A percentile compares a stretch with the other conserved stretches of the same genome.
phyloP scores from a whole-genome alignment of 2,329 filamentous ascomycete genomes.

The Diplodia sapinea region DNA sequence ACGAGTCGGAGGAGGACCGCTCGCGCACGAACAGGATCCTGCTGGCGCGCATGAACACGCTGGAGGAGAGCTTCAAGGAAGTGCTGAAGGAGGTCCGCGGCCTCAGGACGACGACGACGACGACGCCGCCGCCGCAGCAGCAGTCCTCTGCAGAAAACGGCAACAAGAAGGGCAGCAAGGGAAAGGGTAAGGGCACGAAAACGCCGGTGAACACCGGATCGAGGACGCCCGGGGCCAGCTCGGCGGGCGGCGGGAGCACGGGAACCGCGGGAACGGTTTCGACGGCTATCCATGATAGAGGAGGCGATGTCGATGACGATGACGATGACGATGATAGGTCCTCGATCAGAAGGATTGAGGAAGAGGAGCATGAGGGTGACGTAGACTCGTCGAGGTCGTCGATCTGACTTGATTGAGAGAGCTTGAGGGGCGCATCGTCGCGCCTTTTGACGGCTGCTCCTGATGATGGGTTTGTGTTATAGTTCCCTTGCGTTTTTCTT shows the following conservation, averaged over 20 bases:
- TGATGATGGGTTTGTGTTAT: conserved; percentile 1
- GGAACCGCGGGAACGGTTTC: neutral
- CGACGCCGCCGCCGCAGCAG: neutral
- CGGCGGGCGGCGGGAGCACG: neutral
- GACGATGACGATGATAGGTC: neutral
- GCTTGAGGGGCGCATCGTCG: neutral
- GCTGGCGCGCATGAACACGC: conserved; percentile 86
- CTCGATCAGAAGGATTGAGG: conserved; percentile 17
- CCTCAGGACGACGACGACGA: conserved; percentile 45
- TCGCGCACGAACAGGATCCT: conserved; percentile 70
- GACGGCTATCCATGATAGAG: conserved; percentile 12
- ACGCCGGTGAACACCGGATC: conserved; percentile 15
- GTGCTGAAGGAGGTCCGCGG: conserved; percentile 81
- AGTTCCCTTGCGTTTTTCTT: conserved; percentile 1
- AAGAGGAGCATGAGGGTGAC: neutral
- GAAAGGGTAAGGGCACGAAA: neutral
- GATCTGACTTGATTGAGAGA: neutral
- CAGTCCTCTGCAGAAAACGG: neutral
- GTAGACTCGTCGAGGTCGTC: conserved; percentile 9
- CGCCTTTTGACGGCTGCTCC: neutral
- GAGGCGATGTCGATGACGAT: neutral
- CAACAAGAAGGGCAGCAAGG: neutral
- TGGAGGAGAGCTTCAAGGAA: conserved; percentile 89
- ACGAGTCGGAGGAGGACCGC: conserved; percentile 39
- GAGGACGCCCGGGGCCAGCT: conserved; percentile 11